Percentiles rank a stretch among this genome's conserved stretches.
Conservation (phyloP, 2,329 filamentous ascomycete species). For the Calonectria naviculata region DNA sequence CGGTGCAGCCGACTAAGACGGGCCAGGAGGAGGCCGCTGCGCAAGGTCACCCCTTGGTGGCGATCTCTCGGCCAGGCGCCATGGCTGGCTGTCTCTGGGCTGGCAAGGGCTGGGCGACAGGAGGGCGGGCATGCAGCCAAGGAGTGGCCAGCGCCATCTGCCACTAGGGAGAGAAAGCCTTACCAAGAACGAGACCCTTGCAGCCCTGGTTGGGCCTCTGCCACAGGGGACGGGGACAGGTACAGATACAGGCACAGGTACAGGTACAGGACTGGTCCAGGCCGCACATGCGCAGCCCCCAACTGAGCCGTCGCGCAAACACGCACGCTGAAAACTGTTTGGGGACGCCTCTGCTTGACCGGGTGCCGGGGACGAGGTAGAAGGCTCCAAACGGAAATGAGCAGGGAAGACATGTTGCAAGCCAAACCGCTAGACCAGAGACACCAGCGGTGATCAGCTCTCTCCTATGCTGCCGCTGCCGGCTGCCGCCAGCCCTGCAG, state of each 20-base stretch:
- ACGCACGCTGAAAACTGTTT: background rate
- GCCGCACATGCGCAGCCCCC: background rate
- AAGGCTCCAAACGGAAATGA: constrained; percentile 17
- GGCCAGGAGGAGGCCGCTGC: constrained; percentile 10
- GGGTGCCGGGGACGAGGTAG: constrained; percentile 9
- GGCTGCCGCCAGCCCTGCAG: constrained; percentile 12
- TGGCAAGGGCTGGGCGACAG: constrained; percentile 2
- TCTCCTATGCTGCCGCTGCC: background rate
- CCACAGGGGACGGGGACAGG: constrained; percentile 13
- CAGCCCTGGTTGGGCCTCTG: background rate
- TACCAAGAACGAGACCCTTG: constrained; percentile 14
- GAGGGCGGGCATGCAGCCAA: background rate
- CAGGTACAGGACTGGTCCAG: background rate
- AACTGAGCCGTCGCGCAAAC: background rate
- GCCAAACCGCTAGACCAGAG: background rate
- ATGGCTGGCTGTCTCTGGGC: constrained; percentile 9
- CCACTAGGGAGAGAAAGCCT: constrained; percentile 1
- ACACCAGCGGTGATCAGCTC: constrained; percentile 11
- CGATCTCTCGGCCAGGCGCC: constrained; percentile 12
- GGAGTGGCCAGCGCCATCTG: background rate
- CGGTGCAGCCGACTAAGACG: constrained; percentile 8
- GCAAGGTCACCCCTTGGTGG: constrained; percentile 19
- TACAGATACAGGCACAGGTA: background rate
- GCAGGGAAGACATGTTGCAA: background rate
- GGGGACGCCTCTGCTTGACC: constrained; percentile 2